A percentile compares a stretch with the other conserved stretches of the same genome.
Evolutionary conservation across 768 basidiomycete genomes (phyloP).

Genomic region (Coprinopsis sp.): DNA sequence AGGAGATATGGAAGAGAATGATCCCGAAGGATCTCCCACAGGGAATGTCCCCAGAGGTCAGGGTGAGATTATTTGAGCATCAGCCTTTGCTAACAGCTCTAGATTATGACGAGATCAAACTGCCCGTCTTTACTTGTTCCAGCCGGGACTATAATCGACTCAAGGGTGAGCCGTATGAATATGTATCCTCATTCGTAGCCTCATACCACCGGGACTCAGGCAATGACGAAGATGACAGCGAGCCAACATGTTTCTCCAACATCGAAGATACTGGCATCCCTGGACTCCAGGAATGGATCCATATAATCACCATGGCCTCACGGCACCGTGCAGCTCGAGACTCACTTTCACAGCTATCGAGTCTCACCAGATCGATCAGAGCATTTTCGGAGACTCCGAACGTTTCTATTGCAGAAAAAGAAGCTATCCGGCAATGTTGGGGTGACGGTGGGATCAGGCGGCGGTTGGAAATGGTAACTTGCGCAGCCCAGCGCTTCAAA

Average conservation of each 20-base stretch:
- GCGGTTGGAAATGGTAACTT: no score
- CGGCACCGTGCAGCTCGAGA: conserved; percentile 41
- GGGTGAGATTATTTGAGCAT: not conserved
- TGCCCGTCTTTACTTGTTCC: conserved; percentile 60
- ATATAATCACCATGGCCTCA: conserved; percentile 46
- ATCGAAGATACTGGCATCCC: conserved; percentile 51
- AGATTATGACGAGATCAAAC: conserved; percentile 54
- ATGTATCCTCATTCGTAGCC: not conserved
- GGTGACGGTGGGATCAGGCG: no score
- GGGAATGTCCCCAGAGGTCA: not conserved
- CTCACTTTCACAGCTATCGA: conserved; percentile 42
- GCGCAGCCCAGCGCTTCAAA: no score
- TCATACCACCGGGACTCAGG: conserved; percentile 25
- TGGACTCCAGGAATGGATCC: conserved; percentile 54
- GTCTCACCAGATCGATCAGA: conserved; percentile 43
- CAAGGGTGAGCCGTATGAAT: conserved; percentile 31
- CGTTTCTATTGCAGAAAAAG: no score
- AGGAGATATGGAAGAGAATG: no score
- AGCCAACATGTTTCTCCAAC: conserved; percentile 49
- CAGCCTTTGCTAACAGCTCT: conserved; percentile 21
- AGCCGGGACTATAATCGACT: conserved; percentile 61
- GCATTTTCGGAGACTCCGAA: no score
- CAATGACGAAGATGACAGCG: conserved; percentile 59
- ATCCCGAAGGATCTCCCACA: conserved; percentile 40
- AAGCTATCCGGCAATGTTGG: no score